Conservation (phyloP, 2,329 filamentous ascomycete genomes). For the Ascochyta fabae region DNA sequence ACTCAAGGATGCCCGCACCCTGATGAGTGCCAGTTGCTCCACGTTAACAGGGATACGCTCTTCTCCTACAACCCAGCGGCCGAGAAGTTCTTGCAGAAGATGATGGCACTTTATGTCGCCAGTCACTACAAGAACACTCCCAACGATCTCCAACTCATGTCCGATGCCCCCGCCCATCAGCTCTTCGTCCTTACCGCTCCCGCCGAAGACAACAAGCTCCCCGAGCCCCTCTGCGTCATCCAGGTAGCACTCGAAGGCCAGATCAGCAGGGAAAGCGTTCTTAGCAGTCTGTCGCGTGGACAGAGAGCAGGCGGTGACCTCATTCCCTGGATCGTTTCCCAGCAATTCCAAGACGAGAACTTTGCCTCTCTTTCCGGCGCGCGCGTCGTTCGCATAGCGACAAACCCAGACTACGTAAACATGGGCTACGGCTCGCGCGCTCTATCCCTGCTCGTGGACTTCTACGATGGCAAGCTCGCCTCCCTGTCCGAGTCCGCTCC, state of each 20-base stretch:
- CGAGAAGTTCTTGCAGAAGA: slow-evolving; percentile 95
- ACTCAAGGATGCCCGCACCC: slow-evolving; percentile 87
- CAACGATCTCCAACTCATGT: slow-evolving; percentile 98
- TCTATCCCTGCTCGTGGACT: slow-evolving; percentile 84
- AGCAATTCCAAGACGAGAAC: slow-evolving; percentile 97
- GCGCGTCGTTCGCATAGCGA: slow-evolving; percentile 90
- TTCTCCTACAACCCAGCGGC: slow-evolving; percentile 98
- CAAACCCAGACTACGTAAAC: slow-evolving; percentile 87
- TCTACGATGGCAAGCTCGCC: slow-evolving; percentile 92
- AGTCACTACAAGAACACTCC: slow-evolving; percentile 98
- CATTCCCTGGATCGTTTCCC: slow-evolving; percentile 96
- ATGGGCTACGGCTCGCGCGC: slow-evolving; percentile 96
- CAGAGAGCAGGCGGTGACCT: slow-evolving; percentile 89
- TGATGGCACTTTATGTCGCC: slow-evolving; percentile 96
- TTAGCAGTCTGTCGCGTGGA: slow-evolving; percentile 87
- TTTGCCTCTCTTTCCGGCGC: slow-evolving; percentile 94
- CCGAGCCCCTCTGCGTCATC: slow-evolving; percentile 92
- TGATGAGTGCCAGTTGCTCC: slow-evolving; percentile 85
- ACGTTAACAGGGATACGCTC: slow-evolving; percentile 94
- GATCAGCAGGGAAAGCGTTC: slow-evolving; percentile 90
- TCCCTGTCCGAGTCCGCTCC: slow-evolving; percentile 76
- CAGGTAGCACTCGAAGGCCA: slow-evolving; percentile 94
- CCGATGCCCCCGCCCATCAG: slow-evolving; percentile 94
- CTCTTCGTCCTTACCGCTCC: slow-evolving; percentile 93
- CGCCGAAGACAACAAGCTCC: slow-evolving; percentile 77